phyloP scores from a whole-genome alignment of 2,329 filamentous ascomycete genomes.

The Amesomyces nigricolor region DNA sequence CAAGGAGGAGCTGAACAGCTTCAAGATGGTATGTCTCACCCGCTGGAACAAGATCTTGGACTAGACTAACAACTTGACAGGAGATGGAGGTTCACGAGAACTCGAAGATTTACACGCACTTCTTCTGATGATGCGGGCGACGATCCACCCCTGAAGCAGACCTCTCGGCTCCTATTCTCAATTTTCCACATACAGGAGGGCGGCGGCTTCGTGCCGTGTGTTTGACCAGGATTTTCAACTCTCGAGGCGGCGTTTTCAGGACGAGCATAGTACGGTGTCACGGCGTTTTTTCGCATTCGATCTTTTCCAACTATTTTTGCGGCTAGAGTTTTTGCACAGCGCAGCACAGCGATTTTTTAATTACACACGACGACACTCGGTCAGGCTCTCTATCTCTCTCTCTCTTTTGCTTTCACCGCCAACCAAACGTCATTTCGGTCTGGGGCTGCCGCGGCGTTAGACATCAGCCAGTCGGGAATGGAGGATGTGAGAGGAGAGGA shows the following conservation, averaged over 20 bases:
- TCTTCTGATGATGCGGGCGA: conserved; percentile 66
- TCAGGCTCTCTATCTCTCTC: neutral
- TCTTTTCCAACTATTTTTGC: conserved; percentile 20
- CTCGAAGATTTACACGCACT: conserved; percentile 99
- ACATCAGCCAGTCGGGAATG: neutral
- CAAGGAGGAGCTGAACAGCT: conserved; percentile 97
- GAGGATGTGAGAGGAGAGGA: neutral
- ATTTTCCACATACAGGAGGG: conserved; percentile 28
- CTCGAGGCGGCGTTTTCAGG: conserved; percentile 42
- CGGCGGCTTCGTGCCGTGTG: conserved; percentile 41
- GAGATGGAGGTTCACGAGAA: conserved; percentile 99
- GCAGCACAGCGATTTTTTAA: conserved; percentile 24
- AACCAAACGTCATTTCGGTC: neutral
- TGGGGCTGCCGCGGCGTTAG: neutral
- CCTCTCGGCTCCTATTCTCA: conserved; percentile 28
- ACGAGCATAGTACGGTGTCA: conserved; percentile 55
- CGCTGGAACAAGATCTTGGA: neutral
- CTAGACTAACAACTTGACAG: conserved; percentile 45
- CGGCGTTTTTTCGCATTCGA: conserved; percentile 41
- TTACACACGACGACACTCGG: conserved; percentile 10
- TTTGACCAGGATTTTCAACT: conserved; percentile 44
- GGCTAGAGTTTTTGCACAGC: conserved; percentile 25
- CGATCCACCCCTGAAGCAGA: conserved; percentile 21
- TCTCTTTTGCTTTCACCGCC: neutral
- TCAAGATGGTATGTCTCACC: conserved; percentile 81